Evolutionary conservation across 345 rosid genomes (phyloP).

Genomic region (Syzygium jambos): DNA sequence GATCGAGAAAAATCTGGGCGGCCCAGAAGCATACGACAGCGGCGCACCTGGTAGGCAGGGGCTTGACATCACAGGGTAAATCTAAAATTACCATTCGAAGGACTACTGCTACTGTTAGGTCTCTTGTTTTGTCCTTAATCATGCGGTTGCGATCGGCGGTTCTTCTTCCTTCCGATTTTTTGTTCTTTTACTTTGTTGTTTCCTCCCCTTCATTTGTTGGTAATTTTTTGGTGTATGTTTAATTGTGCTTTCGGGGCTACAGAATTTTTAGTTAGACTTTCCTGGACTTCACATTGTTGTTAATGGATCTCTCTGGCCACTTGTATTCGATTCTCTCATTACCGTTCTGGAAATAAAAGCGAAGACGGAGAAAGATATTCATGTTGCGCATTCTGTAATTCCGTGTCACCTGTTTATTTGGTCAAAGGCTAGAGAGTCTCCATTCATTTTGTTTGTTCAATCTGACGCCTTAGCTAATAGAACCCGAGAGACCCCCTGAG

Average conservation of each 20-base stretch:
- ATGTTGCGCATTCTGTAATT: not conserved
- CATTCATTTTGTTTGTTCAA: not conserved
- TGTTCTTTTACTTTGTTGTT: not conserved
- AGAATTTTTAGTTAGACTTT: not conserved
- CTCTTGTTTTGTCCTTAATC: not conserved
- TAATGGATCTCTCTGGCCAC: slow-evolving; percentile 14
- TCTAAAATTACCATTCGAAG: not conserved
- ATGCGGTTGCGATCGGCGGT: not conserved
- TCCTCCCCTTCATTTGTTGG: not conserved
- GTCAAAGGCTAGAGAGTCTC: not conserved
- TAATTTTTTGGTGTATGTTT: not conserved
- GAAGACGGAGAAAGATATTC: not conserved
- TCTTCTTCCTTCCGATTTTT: not conserved
- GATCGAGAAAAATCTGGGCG: slow-evolving; percentile 2
- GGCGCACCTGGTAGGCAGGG: not conserved
- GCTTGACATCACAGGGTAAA: not conserved
- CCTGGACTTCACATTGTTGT: not conserved
- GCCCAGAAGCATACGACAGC: not conserved
- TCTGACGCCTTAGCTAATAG: not conserved
- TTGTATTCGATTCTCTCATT: slow-evolving; percentile 25
- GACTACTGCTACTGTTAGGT: not conserved
- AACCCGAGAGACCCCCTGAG: not conserved
- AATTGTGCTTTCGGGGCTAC: not conserved
- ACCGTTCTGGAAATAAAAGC: not conserved
- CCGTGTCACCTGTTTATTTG: not conserved